Base-by-base conservation (phyloP, 169 alveolate genomes). In the Babesia sp. region DNA sequence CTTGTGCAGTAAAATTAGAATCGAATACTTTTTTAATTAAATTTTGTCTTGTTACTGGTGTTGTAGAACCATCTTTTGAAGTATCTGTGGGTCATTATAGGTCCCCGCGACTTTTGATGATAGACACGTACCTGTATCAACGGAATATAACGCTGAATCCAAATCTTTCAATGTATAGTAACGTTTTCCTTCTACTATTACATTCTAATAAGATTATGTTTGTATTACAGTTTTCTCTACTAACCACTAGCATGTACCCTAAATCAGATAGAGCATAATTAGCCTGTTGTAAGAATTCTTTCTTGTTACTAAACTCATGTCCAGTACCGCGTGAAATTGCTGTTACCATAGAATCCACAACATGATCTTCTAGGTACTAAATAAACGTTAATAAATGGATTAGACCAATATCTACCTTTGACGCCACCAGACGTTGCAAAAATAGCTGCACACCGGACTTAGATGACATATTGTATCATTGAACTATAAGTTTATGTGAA, bases 191-290 rank as follows among this genome's bases (percentile, higher is more conserved):
- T 74, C 54, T 20, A 79, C 70, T 28, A 11, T 22, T 26, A 63
- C 71, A 26, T 83, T 44, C 87, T 79, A 50, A 1, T 1, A 53
- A 12, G n/a, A n/a, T n/a, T n/a, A n/a, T n/a, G n/a, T n/a, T n/a
- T n/a, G n/a, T n/a, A n/a, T n/a, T n/a, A n/a, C n/a, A n/a, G n/a
- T n/a, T n/a, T n/a, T n/a, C n/a, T 9, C 57, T 39, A 69, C 87
- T 18, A 18, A 79, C 87, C 76, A 69, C 83, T 36, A 79, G 31
- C 83, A 79, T 79, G 50, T 53, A 79, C 51, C 87, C 83, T 11
- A 79, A 9, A 16, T 79, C 83, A 18, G 77, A 58, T 11, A 79
- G 48, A 3, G 39, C 44, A 22, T 55, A 37, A 54, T 79, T 79
- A 7, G 41, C 75, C 8, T 79, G 36, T 50, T 79, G 63, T 1